Conservation (phyloP, 2,329 filamentous ascomycete genomes). For the Pezicula rhizophila region DNA sequence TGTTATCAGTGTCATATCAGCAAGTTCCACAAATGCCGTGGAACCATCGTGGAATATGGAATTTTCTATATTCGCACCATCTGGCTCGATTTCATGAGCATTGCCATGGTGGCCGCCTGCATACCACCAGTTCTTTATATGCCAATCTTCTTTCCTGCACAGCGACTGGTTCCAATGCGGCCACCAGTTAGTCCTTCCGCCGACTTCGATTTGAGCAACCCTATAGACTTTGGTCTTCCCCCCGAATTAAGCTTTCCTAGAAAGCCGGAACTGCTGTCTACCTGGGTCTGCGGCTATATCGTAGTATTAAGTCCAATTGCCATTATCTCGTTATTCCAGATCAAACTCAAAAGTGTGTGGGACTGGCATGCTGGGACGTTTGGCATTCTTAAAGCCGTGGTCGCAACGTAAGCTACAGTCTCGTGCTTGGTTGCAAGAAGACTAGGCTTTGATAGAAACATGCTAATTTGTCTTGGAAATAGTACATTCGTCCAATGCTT, state of each 20-base stretch:
- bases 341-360: slow-evolving; percentile 59
- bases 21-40: too few relatives aligned
- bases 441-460: slow-evolving; percentile 61
- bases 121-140: slow-evolving; percentile 10
- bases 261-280: slow-evolving; percentile 40
- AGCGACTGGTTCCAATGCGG: slow-evolving; percentile 10
- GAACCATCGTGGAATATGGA: too few relatives aligned
- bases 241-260: slow-evolving; percentile 11
- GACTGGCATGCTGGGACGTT: slow-evolving; percentile 34
- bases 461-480: slow-evolving; percentile 56
- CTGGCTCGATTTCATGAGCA: slow-evolving; percentile 8
- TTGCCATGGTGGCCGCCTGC: slow-evolving; percentile 3
- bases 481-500: slow-evolving; percentile 68
- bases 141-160: slow-evolving; percentile 12
- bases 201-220: not conserved
- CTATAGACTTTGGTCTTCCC: slow-evolving; percentile 5
- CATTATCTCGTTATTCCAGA: slow-evolving; percentile 58
- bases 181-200: not conserved
- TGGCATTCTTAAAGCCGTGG: slow-evolving; percentile 14
- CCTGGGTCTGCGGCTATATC: slow-evolving; percentile 60
- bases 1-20: too few relatives aligned
- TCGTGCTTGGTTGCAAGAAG: slow-evolving; percentile 24
- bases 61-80: not conserved
- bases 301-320: slow-evolving; percentile 57
- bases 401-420: slow-evolving; percentile 10